Conservation (phyloP, 192 early-diverging fungal genomes). For the Lobosporangium transversale region DNA sequence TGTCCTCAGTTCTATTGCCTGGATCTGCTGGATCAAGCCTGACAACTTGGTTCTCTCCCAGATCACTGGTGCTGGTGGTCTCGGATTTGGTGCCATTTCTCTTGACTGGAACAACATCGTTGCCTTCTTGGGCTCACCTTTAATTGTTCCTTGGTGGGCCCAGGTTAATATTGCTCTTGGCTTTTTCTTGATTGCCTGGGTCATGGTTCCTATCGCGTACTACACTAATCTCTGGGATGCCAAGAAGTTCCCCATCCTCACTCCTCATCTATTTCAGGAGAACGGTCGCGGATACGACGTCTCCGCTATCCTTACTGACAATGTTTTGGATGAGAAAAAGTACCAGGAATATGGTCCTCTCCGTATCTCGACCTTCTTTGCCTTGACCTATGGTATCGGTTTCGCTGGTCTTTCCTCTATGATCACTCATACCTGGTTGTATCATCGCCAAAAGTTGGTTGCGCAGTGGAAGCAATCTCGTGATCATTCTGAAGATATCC, state of each 20-base stretch:
- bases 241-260: constrained; percentile 55
- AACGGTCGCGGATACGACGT: constrained; percentile 38
- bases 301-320: constrained; percentile 38
- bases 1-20: constrained; percentile 36
- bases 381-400: constrained; percentile 60
- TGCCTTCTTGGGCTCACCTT: constrained; percentile 45
- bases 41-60: constrained; percentile 26
- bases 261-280: constrained; percentile 38
- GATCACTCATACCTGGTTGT: constrained; percentile 64
- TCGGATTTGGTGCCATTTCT: constrained; percentile 76
- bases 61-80: constrained; percentile 66
- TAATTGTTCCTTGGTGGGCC: constrained; percentile 64
- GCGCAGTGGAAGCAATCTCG: constrained; percentile 55
- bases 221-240: constrained; percentile 70
- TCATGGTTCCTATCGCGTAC: constrained; percentile 73
- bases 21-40: constrained; percentile 46
- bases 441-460: constrained; percentile 67
- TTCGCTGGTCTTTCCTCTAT: constrained; percentile 56
- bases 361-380: constrained; percentile 61
- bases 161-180: constrained; percentile 72
- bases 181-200: constrained; percentile 73
- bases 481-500: constrained; percentile 62
- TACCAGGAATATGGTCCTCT: constrained; percentile 62
- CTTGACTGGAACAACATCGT: constrained; percentile 74
- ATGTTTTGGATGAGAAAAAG: constrained; percentile 48